Evolutionary conservation across 2,329 filamentous ascomycete genomes (phyloP).

Genomic region (Colletotrichum lindemuthianum): DNA sequence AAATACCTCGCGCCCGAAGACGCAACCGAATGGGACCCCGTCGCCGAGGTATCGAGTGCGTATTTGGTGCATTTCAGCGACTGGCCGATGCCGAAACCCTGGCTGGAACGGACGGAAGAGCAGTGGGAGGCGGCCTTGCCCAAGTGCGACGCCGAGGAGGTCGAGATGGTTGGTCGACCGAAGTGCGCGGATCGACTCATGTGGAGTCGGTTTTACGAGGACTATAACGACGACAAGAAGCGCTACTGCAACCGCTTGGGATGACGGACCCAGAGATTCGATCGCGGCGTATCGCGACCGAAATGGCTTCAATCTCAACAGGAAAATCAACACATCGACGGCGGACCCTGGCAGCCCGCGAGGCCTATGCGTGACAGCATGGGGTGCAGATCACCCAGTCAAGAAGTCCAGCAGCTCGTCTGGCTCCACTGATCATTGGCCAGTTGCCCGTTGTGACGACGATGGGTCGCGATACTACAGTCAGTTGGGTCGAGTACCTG

Average conservation of each 20-base stretch:
- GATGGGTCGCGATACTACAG: too few species aligned
- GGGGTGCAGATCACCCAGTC: too few species aligned
- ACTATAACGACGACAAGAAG: conserved; percentile 20
- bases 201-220: conserved; percentile 25
- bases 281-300: too few species aligned
- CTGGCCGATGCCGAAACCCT: conserved; percentile 74
- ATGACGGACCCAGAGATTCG: not conserved
- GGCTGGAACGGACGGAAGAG: conserved; percentile 40
- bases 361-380: too few species aligned
- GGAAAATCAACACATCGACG: too few species aligned
- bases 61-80: conserved; percentile 78
- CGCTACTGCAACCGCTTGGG: conserved; percentile 17
- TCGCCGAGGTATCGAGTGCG: conserved; percentile 62
- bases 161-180: not conserved
- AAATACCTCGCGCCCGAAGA: conserved; percentile 58
- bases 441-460: too few species aligned
- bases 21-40: conserved; percentile 67
- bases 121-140: conserved; percentile 31
- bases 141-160: conserved; percentile 4
- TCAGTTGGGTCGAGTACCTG: too few species aligned
- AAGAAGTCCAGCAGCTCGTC: too few species aligned
- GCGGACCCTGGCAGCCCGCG: too few species aligned
- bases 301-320: not conserved
- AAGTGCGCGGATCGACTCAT: conserved; percentile 23
- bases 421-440: too few species aligned